Conservation (phyloP, 225 moss, liverwort and hornwort species). For the Physcomitrellopsis africana region DNA sequence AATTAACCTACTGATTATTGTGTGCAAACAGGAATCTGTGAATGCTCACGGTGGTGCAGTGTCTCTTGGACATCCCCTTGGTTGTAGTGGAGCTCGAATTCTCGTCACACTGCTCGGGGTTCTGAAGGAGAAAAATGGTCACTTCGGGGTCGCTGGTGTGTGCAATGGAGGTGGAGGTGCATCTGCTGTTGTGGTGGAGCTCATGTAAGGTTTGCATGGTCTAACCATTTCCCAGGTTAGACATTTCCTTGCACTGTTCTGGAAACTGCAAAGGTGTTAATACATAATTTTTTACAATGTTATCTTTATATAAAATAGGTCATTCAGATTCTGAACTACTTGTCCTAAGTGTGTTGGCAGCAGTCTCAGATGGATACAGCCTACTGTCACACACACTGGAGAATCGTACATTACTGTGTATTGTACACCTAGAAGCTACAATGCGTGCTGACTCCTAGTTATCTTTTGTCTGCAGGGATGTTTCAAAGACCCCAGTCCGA, state of each 20-base stretch:
- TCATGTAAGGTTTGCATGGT: constrained; percentile 70
- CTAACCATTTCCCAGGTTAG: constrained; percentile 43
- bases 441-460: background rate
- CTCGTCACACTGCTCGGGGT: constrained; percentile 93
- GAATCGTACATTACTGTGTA: background rate
- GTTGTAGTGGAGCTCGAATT: constrained; percentile 96
- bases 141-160: constrained; percentile 79
- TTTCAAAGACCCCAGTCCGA: constrained; percentile 25
- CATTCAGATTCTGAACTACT: background rate
- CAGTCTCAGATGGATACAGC: background rate
- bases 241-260: constrained; percentile 22
- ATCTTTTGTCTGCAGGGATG: constrained; percentile 24
- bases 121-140: constrained; percentile 70
- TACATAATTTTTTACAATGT: background rate
- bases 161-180: constrained; percentile 99
- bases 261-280: background rate
- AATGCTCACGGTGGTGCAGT: constrained; percentile 98
- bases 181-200: constrained; percentile 89
- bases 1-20: constrained; percentile 6
- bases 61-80: constrained; percentile 91
- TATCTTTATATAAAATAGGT: background rate
- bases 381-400: no score
- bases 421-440: no score
- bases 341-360: background rate
- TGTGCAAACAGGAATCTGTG: constrained; percentile 71